phyloP scores from a whole-genome alignment of 768 basidiomycete species.

The Leccinellum luteum region DNA sequence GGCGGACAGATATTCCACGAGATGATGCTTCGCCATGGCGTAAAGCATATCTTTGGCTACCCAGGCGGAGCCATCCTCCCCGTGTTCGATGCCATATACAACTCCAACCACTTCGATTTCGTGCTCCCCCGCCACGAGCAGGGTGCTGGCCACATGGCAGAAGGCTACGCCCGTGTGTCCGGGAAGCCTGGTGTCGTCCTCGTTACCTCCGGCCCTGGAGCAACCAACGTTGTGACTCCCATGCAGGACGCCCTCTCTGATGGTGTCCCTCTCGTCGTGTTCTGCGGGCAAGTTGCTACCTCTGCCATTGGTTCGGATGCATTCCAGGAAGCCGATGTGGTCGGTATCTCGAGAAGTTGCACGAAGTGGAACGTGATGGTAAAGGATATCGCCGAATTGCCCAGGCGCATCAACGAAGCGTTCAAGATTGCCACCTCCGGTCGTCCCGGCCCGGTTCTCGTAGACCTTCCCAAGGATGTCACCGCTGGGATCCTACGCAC shows the following conservation, averaged over 20 bases:
- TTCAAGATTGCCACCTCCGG: conserved; percentile 99
- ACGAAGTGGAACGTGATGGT: conserved; percentile 99
- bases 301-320: conserved; percentile 98
- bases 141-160: conserved; percentile 98
- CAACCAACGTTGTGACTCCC: conserved; percentile 95
- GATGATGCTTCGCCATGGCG: conserved; percentile 97
- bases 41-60: conserved; percentile 97
- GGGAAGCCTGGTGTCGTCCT: conserved; percentile 97
- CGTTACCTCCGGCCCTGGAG: conserved; percentile 96
- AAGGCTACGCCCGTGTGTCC: conserved; percentile 96
- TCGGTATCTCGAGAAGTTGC: conserved; percentile 95
- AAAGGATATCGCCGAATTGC: conserved; percentile 93
- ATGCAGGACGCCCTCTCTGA: conserved; percentile 98
- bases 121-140: conserved; percentile 96
- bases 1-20: conserved; percentile 99
- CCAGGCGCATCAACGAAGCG: conserved; percentile 95
- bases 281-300: conserved; percentile 97
- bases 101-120: conserved; percentile 93
- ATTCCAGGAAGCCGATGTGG: conserved; percentile 97
- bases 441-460: conserved; percentile 94
- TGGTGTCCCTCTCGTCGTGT: conserved; percentile 92
- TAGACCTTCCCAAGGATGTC: conserved; percentile 98
- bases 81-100: conserved; percentile 99
- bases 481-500: conserved; percentile 89
- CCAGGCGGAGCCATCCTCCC: conserved; percentile 98